A percentile compares a stretch with the other conserved stretches of the same genome.
These are phyloP conservation scores for Penicillium cinerascens DNA, from an alignment of 495 filamentous ascomycete genomes.

Conservation along the genomic window DNA sequence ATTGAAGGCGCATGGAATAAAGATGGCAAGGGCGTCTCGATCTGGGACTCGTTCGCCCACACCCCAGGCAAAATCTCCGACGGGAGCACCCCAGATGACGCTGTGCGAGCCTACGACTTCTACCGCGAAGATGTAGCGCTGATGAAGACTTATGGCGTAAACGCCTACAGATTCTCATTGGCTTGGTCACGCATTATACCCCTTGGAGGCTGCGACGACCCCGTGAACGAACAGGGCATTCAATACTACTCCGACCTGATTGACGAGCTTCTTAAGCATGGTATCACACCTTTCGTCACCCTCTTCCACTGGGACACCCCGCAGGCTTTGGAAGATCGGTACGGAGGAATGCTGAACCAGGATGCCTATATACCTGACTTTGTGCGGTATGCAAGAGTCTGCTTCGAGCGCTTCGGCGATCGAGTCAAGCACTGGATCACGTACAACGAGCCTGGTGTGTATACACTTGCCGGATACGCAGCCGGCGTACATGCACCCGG, in stretches of 20 bases:
- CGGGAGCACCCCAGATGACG: conserved; percentile 60
- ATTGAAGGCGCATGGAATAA: conserved; percentile 64
- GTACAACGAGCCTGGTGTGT: conserved; percentile 48
- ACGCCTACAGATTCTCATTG: conserved; percentile 67
- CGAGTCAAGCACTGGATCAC: conserved; percentile 52
- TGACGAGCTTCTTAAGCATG: conserved; percentile 39
- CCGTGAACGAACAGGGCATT: conserved; percentile 41
- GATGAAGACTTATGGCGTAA: conserved; percentile 62
- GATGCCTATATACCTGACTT: conserved; percentile 43
- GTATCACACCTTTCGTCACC: conserved; percentile 48
- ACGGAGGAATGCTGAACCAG: conserved; percentile 45
- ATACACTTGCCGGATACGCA: conserved; percentile 45
- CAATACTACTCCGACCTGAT: conserved; percentile 44
- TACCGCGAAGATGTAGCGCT: conserved; percentile 67
- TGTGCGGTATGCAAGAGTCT: conserved; percentile 43
- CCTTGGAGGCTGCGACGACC: conserved; percentile 29
- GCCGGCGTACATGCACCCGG: conserved; percentile 47
- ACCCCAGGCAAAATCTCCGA: conserved; percentile 68
- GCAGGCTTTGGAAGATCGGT: conserved; percentile 43
- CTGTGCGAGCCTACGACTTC: conserved; percentile 67
- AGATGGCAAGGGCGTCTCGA: conserved; percentile 65
- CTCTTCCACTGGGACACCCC: conserved; percentile 51
- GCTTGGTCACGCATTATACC: conserved; percentile 71
- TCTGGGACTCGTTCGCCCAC: conserved; percentile 70
- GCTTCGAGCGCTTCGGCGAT: conserved; percentile 40